Evolutionary conservation across 495 filamentous ascomycete species (phyloP).

Genomic region (Talaromyces trachyspermus): DNA sequence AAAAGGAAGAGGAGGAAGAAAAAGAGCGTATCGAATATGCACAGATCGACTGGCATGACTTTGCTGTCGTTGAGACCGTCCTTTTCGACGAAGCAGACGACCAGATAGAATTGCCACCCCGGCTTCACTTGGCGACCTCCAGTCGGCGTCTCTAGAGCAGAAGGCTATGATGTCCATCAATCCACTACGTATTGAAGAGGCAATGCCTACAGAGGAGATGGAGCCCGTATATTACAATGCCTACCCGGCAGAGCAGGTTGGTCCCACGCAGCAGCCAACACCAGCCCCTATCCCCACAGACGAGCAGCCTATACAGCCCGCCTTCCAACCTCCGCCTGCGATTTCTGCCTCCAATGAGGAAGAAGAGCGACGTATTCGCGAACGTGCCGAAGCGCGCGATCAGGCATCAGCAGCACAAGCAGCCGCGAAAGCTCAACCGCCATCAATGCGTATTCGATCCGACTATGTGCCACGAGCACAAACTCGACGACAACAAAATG

Average conservation of each 20-base stretch:
- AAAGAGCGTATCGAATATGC: constrained; percentile 78
- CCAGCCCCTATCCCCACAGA: constrained; percentile 30
- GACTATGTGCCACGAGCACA: constrained; percentile 86
- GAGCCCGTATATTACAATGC: constrained; percentile 49
- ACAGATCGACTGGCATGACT: constrained; percentile 97
- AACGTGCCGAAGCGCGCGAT: constrained; percentile 59
- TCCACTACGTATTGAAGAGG: constrained; percentile 86
- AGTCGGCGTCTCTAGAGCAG: constrained; percentile 89
- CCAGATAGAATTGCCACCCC: constrained; percentile 80
- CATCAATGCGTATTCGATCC: constrained; percentile 82
- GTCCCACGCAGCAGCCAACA: constrained; percentile 26
- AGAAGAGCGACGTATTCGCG: constrained; percentile 58
- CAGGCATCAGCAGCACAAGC: constrained; percentile 72
- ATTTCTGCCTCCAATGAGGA: constrained; percentile 45
- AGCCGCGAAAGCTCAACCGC: constrained; percentile 45
- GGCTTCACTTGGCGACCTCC: constrained; percentile 79
- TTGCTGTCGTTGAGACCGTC: constrained; percentile 94
- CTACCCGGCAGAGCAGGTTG: constrained; percentile 27
- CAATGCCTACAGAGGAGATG: constrained; percentile 76
- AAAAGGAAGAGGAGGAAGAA: constrained; percentile 83
- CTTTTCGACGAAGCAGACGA: constrained; percentile 86
- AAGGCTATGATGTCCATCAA: constrained; percentile 83
- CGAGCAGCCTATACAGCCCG: constrained; percentile 28
- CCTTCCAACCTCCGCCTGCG: constrained; percentile 20
- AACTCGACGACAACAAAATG: constrained; percentile 53